Evolutionary conservation across 2,329 filamentous ascomycete species (phyloP), one percentile per base, ranked within the genome.

Genomic region (Verticillium tricorpus): DNA sequence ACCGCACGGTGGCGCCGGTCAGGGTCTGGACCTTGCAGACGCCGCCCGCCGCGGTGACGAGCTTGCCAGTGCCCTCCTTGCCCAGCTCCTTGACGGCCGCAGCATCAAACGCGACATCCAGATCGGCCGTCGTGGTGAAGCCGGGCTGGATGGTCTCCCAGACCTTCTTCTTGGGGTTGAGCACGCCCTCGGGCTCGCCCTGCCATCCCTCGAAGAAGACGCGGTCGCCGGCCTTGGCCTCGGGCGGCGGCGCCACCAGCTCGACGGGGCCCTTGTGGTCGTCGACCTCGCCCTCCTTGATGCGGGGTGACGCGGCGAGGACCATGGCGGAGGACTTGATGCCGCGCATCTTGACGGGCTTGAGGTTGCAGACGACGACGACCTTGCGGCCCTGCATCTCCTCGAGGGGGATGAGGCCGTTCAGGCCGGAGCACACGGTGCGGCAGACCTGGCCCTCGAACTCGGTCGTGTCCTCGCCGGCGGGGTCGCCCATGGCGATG

Each of bases 91-190:
- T 89, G 39, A 97, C 91, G 56, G 82, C 87, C 55, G 78, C 83
- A 3, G 90, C 91, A 71, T 98, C 91, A 73, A 98, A 99, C 0
- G 85, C 93, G 39, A 97, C 94, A 77, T 93, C 90, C 59, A 94
- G 82, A 56, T 76, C 78, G 8, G 89, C 89, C 1, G 90, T 96
- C 8, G 94, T 99, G 34, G 91, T 96, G 80, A 98, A 98, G 0
- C 94, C 95, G 1, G 93, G 93, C 83, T 98, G 94, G 78, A 97
- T 92, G 11, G 85, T 92, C 83, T 99, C 95, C 93, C 94, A 98
- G 64, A 98, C 82, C 88, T 98, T 98, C 88, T 98, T 99, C 89
- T 99, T 99, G 62, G 95, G 95, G 84, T 98, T 99, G 62, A 99
- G 84, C 59, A 94, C 87, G 65, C 89, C 89, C 84, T 99, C 95